Conservation (phyloP, 129 eudicot species). For the Gnaphalium uliginosum region DNA sequence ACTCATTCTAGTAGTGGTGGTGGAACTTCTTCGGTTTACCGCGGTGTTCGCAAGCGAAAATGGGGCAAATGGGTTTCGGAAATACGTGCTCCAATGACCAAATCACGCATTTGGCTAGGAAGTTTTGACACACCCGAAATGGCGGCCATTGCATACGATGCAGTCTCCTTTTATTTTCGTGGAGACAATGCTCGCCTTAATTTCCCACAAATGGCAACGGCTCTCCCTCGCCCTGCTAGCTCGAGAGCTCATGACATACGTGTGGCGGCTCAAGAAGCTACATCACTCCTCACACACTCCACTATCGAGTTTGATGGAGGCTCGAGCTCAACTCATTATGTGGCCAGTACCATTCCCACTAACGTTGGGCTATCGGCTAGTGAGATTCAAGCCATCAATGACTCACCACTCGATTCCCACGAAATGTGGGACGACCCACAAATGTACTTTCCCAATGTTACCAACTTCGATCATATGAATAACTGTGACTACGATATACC, state of each 20-base stretch:
- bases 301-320: constrained; percentile 3
- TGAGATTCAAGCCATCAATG: constrained; percentile 57
- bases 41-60: constrained; percentile 55
- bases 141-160: constrained; percentile 57
- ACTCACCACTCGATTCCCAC: constrained; percentile 47
- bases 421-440: constrained; percentile 38
- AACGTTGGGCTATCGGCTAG: constrained; percentile 46
- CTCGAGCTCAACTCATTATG: constrained; percentile 20
- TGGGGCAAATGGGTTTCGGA: constrained; percentile 72
- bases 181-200: constrained; percentile 42
- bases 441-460: not conserved
- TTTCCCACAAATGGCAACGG: constrained; percentile 42
- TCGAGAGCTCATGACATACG: constrained; percentile 48
- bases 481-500: constrained; percentile 44
- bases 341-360: constrained; percentile 22
- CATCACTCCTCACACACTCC: constrained; percentile 30
- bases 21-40: constrained; percentile 41
- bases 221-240: constrained; percentile 47
- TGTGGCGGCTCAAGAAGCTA: constrained; percentile 53
- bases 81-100: constrained; percentile 50
- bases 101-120: constrained; percentile 60
- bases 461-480: constrained; percentile 8
- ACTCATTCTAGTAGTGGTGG: constrained; percentile 21
- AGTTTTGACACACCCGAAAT: constrained; percentile 61
- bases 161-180: constrained; percentile 42